Evolutionary conservation across 2,329 filamentous ascomycete species (phyloP), one percentile per base, ranked within the genome.

Genomic region (Alternaria sp.): DNA sequence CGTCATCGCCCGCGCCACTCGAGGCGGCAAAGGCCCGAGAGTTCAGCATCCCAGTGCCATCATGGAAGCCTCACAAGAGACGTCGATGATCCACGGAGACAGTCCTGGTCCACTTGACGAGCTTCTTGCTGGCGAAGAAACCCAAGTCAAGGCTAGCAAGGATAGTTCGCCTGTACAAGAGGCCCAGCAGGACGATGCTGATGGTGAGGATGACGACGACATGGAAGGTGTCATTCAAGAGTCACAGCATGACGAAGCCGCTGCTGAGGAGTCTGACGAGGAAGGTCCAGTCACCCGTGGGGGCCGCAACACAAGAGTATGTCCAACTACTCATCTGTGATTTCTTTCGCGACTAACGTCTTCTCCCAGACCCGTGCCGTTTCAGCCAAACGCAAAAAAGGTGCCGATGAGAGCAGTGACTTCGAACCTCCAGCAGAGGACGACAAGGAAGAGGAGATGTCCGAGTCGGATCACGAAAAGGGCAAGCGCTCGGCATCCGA

Each of bases 401-500:
- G 73, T 57, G 77, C 61, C 65, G 83, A 86, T 48, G 85, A 87
- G 51, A 86, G 84, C 66, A 88, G 86, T 65, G 86, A 89, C 66
- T 89, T 88, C 62, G 85, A 88, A 66, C 86, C 86, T 5, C 82
- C 82, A 33, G 81, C 80, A 23, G 85, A 87, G 48, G 82, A 81
- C 45, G 85, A 84, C 13, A 83, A 82, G 23, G 85, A 84, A 58
- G 79, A 84, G 54, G 79, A 79, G 14, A 80, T 85, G 51, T 85
- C 83, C 2, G 81, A 81, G 37, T 84, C 83, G 6, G 83, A 81
- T 59, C 77, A 79, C 29, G 80, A 78, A 37, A 76, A 83, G 64
- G 75, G 67, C 44, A 60, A 82, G 36, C 66, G 59, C 13, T 72
- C 70, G 80, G 67, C 72, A 6, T 76, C 75, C 4, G 74, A 76